Evolutionary conservation across 345 rosid species (phyloP).

Genomic region (Melaleuca alternifolia): DNA sequence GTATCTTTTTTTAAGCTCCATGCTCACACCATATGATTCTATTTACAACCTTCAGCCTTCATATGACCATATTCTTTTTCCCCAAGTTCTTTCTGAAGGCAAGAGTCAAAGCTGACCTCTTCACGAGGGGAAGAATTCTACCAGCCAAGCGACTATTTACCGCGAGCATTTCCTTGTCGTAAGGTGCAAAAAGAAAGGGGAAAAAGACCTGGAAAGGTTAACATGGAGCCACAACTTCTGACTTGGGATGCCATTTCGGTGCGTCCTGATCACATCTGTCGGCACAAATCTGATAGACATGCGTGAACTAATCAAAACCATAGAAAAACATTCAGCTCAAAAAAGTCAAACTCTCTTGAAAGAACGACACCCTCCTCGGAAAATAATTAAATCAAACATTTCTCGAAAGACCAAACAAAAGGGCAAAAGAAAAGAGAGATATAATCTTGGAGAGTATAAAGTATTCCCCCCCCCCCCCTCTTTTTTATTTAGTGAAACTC

Average conservation of each 20-base stretch:
- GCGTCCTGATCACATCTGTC: not conserved
- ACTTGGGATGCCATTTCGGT: not conserved
- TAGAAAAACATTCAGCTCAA: not conserved
- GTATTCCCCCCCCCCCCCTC: too few species aligned
- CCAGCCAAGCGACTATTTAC: not conserved
- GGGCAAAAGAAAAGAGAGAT: not conserved
- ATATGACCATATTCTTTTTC: not conserved
- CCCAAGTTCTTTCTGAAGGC: not conserved
- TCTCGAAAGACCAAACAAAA: not conserved
- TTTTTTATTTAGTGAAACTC: not conserved
- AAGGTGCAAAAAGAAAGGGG: not conserved
- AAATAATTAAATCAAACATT: not conserved
- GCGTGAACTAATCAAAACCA: not conserved
- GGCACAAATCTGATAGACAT: not conserved
- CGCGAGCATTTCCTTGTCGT: not conserved
- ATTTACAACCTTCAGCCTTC: not conserved
- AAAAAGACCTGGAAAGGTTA: not conserved
- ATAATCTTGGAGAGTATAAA: not conserved
- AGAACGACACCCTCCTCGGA: not conserved
- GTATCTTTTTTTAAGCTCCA: not conserved
- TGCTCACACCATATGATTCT: not conserved
- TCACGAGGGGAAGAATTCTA: not conserved
- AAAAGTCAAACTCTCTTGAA: not conserved
- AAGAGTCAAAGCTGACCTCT: not conserved
- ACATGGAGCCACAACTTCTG: not conserved